Evolutionary conservation across 768 basidiomycete genomes (phyloP).

Genomic region (Mycena latifolia): DNA sequence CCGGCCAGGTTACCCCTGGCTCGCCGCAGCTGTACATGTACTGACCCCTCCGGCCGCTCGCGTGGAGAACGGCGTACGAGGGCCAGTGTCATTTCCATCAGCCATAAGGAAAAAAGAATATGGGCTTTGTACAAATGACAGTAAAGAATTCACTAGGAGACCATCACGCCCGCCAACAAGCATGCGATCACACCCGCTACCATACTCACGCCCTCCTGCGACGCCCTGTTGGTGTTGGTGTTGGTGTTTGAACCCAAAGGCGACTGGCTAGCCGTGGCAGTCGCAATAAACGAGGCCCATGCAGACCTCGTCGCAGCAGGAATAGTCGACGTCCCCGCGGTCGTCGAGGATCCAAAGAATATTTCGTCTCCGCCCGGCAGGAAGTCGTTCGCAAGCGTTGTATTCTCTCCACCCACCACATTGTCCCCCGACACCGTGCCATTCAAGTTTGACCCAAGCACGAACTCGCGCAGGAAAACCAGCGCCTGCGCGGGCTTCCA

Average conservation of each 20-base stretch:
- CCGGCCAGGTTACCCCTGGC: constrained; percentile 35
- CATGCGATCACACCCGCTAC: not conserved
- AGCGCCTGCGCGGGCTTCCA: constrained; percentile 49
- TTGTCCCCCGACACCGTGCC: constrained; percentile 52
- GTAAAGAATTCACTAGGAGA: constrained; percentile 9
- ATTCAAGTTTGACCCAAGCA: constrained; percentile 60
- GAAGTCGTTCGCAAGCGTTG: constrained; percentile 47
- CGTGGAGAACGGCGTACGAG: no score
- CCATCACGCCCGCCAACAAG: constrained; percentile 12
- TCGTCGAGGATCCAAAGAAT: constrained; percentile 55
- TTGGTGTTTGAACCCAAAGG: constrained; percentile 6
- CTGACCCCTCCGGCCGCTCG: constrained; percentile 4
- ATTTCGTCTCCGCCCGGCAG: constrained; percentile 56
- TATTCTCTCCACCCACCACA: constrained; percentile 50
- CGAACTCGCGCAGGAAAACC: constrained; percentile 59
- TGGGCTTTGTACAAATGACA: no score
- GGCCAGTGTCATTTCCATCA: no score
- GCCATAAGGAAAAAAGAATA: not conserved
- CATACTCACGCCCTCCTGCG: not conserved
- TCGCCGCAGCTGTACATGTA: not conserved
- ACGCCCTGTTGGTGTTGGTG: not conserved
- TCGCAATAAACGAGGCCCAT: constrained; percentile 49
- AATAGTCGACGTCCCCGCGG: constrained; percentile 52
- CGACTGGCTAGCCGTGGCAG: constrained; percentile 38
- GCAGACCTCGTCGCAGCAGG: constrained; percentile 53